These are phyloP conservation scores for Trichoderma atroviride DNA, from an alignment of 2,329 filamentous ascomycete genomes.

Conservation along the genomic window DNA sequence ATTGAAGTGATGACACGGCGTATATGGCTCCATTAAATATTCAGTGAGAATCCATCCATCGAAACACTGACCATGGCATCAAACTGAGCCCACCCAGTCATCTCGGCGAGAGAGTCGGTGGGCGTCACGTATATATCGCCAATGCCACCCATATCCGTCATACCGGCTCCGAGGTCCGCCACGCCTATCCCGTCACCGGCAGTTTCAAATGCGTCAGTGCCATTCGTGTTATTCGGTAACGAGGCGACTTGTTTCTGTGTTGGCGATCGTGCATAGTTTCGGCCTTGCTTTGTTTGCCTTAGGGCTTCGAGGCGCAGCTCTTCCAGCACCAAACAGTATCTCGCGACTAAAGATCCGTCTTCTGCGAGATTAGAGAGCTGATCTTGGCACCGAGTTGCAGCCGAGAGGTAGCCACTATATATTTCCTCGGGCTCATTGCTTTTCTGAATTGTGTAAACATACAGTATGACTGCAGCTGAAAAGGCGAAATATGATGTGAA, in stretches of 20 bases:
- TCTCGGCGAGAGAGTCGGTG: conserved; percentile 16
- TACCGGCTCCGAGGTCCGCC: conserved; percentile 7
- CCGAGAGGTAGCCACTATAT: background rate
- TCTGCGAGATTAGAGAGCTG: conserved; percentile 15
- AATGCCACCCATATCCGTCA: conserved; percentile 20
- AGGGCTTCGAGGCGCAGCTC: conserved; percentile 16
- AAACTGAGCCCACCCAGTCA: conserved; percentile 22
- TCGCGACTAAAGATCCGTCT: conserved; percentile 3
- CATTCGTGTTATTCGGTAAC: background rate
- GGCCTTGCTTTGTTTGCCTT: conserved; percentile 15
- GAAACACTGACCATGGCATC: conserved; percentile 22
- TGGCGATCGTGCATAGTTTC: conserved; percentile 5
- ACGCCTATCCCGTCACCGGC: conserved; percentile 1
- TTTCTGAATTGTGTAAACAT: conserved; percentile 20
- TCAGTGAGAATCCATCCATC: conserved; percentile 17
- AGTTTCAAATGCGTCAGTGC: background rate
- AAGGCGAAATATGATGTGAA: conserved; percentile 21
- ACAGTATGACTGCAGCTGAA: conserved; percentile 11
- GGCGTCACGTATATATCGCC: conserved; percentile 21
- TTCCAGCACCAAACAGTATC: conserved; percentile 15
- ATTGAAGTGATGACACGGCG: background rate
- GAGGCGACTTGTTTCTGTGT: conserved; percentile 4
- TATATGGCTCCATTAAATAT: background rate
- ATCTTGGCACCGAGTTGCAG: conserved; percentile 17
- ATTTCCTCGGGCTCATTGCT: conserved; percentile 12